Evolutionary conservation across 768 basidiomycete species (phyloP).

Genomic region (Auriculariales sp.): DNA sequence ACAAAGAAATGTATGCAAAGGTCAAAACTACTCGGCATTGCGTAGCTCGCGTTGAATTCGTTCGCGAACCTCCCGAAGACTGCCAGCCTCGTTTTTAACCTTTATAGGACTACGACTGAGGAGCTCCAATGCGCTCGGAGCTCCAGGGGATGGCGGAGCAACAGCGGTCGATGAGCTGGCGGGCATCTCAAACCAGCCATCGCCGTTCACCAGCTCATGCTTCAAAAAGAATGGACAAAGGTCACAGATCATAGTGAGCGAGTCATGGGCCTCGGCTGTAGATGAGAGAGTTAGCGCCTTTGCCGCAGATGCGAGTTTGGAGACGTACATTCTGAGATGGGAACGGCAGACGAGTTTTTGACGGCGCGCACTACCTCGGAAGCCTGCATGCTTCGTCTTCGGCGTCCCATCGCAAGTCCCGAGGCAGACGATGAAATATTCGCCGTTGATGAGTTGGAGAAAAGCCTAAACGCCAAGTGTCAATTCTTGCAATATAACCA

Average conservation of each 20-base stretch:
- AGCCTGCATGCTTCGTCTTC: conserved; percentile 53
- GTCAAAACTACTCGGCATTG: conserved; percentile 2
- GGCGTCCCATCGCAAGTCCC: conserved; percentile 22
- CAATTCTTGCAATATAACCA: background rate
- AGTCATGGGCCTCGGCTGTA: conserved; percentile 58
- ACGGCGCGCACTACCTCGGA: conserved; percentile 55
- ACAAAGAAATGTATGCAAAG: background rate
- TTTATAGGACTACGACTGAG: conserved; percentile 55
- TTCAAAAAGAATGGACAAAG: conserved; percentile 74
- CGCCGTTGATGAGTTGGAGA: conserved; percentile 43
- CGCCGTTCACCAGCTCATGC: conserved; percentile 41
- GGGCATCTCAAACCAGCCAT: conserved; percentile 40
- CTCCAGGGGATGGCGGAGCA: conserved; percentile 17
- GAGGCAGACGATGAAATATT: conserved; percentile 36
- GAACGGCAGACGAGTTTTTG: conserved; percentile 69
- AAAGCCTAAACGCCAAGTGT: conserved; percentile 34
- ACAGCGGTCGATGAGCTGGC: conserved; percentile 11
- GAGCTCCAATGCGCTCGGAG: conserved; percentile 47
- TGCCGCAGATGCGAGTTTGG: background rate
- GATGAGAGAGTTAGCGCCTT: background rate
- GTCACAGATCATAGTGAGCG: conserved; percentile 44
- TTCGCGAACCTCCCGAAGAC: conserved; percentile 66
- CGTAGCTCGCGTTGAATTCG: conserved; percentile 70
- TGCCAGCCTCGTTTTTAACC: conserved; percentile 57
- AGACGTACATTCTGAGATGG: conserved; percentile 36